phyloP scores from a whole-genome alignment of 257 asterid genomes.

The Ligustrum vulgare region DNA sequence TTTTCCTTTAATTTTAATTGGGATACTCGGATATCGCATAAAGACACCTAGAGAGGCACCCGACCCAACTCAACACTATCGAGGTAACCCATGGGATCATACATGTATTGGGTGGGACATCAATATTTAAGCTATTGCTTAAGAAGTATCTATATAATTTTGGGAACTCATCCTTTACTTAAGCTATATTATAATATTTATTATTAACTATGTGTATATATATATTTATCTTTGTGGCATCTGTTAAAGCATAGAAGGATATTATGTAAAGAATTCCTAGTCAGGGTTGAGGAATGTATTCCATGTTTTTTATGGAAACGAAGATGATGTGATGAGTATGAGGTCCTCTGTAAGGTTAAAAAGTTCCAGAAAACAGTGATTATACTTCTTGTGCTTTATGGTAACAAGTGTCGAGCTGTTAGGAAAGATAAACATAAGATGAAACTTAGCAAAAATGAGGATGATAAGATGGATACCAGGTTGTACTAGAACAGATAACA shows the following conservation, averaged over 20 bases:
- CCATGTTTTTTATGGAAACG: not conserved
- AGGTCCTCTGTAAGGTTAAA: not conserved
- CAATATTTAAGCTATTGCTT: not conserved
- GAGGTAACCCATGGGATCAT: not conserved
- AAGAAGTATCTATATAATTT: not conserved
- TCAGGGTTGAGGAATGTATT: not conserved
- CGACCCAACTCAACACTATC: not conserved
- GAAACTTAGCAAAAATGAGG: not conserved
- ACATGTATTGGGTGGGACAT: not conserved
- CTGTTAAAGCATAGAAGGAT: too few species aligned
- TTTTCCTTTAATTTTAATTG: not conserved
- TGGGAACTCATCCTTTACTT: not conserved
- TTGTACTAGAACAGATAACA: not conserved
- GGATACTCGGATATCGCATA: not conserved
- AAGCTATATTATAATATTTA: not conserved
- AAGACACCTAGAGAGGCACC: not conserved
- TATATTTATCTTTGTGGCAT: too few species aligned
- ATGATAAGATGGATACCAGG: not conserved
- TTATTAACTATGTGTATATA: too few species aligned
- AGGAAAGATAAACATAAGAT: not conserved
- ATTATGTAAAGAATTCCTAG: not conserved
- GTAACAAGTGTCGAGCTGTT: not conserved
- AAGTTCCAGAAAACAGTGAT: not conserved
- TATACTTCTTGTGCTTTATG: not conserved
- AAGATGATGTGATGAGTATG: not conserved